Conservation (phyloP, 2,329 filamentous ascomycete genomes). For the Lasiodiplodia theobromae region DNA sequence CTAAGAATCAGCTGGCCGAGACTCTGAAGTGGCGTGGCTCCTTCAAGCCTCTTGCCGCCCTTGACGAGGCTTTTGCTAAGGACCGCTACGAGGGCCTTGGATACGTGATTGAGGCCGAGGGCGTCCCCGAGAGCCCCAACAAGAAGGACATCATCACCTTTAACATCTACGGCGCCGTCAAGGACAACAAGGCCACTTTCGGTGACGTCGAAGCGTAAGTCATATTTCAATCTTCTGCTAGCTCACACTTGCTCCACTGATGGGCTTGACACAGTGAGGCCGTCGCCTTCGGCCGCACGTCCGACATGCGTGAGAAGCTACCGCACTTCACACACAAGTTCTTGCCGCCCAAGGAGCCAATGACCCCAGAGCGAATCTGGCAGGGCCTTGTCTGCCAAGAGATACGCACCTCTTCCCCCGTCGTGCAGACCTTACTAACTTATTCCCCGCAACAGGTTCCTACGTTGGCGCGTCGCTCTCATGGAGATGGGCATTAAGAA, state of each 20-base stretch:
- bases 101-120: constrained; percentile 76
- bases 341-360: not conserved
- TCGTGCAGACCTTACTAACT: not conserved
- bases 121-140: constrained; percentile 59
- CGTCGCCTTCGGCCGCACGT: not conserved
- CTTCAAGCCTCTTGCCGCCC: constrained; percentile 72
- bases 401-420: not conserved
- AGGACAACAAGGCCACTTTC: constrained; percentile 81
- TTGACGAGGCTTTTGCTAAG: constrained; percentile 67
- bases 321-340: not conserved
- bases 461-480: constrained; percentile 86
- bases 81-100: constrained; percentile 79
- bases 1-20: constrained; percentile 77
- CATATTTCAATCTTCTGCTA: too few species aligned
- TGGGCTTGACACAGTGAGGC: constrained; percentile 13
- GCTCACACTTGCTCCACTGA: constrained; percentile 4
- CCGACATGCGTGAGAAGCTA: not conserved
- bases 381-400: not conserved
- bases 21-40: constrained; percentile 85
- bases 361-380: not conserved
- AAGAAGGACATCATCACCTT: constrained; percentile 78
- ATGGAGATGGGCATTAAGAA: constrained; percentile 86
- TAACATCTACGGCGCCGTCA: constrained; percentile 91
- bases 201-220: constrained; percentile 80
- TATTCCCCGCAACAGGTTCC: constrained; percentile 67